Conservation (phyloP, 352 stramenopile genomes). For the Phytopythium vexans region DNA sequence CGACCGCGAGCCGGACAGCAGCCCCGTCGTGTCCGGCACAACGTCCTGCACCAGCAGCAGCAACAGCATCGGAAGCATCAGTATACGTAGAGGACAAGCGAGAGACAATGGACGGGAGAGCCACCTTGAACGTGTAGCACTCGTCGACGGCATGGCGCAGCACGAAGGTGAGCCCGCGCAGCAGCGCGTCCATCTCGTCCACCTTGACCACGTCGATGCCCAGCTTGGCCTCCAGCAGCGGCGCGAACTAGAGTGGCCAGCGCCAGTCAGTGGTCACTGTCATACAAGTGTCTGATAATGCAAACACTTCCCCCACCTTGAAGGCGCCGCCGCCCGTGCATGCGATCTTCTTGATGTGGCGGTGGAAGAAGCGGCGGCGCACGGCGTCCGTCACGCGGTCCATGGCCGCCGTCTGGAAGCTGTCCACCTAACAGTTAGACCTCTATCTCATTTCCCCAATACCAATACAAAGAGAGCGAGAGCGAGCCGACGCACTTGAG, state of each 20-base stretch:
- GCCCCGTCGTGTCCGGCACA: constrained; percentile 48
- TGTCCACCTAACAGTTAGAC: constrained; percentile 12
- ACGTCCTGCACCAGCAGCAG: constrained; percentile 28
- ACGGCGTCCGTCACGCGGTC: constrained; percentile 69
- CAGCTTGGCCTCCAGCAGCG: constrained; percentile 87
- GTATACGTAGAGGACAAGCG: not conserved
- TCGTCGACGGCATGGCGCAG: constrained; percentile 91
- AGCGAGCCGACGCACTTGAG: constrained; percentile 30
- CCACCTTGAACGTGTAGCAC: constrained; percentile 95
- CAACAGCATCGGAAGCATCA: not conserved
- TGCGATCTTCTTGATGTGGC: constrained; percentile 87
- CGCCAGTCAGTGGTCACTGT: no score
- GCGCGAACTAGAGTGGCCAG: constrained; percentile 35
- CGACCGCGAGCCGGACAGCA: constrained; percentile 57
- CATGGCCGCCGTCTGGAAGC: constrained; percentile 71
- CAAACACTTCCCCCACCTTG: constrained; percentile 72
- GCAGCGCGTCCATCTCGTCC: constrained; percentile 96
- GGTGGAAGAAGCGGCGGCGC: constrained; percentile 80
- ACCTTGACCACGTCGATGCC: constrained; percentile 92
- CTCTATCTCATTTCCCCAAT: not conserved
- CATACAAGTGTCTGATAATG: no score
- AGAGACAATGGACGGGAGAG: not conserved
- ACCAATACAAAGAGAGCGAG: not conserved
- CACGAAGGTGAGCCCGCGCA: constrained; percentile 97
- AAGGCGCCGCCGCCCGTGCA: constrained; percentile 95